Base-by-base conservation (phyloP, 2,329 filamentous ascomycete genomes). In the Tolypocladium endophyticum region DNA sequence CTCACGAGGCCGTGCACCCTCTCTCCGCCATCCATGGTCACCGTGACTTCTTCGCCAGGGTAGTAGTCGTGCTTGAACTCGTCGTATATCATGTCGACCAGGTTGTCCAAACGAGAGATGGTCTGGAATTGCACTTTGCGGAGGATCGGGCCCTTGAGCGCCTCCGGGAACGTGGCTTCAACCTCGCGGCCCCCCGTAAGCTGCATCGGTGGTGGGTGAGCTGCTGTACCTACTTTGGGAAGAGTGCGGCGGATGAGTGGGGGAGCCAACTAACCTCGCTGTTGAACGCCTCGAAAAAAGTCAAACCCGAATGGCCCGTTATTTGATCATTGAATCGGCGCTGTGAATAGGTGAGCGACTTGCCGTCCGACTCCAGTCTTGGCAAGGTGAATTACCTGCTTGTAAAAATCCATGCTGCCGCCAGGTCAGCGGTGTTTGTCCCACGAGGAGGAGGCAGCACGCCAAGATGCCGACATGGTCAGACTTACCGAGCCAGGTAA, bases 281-380 rank as follows among this genome's bases (percentile, higher is more conserved):
- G 73, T 90, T 86, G 36, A 93, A 82, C 33, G 94, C 94, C 66
- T 96, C 91, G 69, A 97, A 97, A 74, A 95, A 99, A 4, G 86
- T 93, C 65, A 97, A 79, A 58, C 88, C 88, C 36, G 92, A 95
- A 72, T 96, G 93, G 58, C 94, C 94, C 16, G 92, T 96, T 65
- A 97, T 95, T 71, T 96, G 90, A 74, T 95, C 96, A 62, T 95
- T 96, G 73, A 97, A 99, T 59, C 88, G 86, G 70, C 87, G 90
- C 87, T 93, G 67, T 52, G 56, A 36, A 56, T 58, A 30, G 53
- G 61, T 69, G 58, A 67, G 68, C 50, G 16, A 18, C 23, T 11
- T 20, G 35, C 35, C 2, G 9, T 39, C 50, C 2, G 12, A 14
- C 14, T 4, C 35, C 30, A 35, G 20, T 36, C 30, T 2, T 11